Evolutionary conservation across 805 yeast species (phyloP).

Genomic region (Zygotorulaspora danielsina): DNA sequence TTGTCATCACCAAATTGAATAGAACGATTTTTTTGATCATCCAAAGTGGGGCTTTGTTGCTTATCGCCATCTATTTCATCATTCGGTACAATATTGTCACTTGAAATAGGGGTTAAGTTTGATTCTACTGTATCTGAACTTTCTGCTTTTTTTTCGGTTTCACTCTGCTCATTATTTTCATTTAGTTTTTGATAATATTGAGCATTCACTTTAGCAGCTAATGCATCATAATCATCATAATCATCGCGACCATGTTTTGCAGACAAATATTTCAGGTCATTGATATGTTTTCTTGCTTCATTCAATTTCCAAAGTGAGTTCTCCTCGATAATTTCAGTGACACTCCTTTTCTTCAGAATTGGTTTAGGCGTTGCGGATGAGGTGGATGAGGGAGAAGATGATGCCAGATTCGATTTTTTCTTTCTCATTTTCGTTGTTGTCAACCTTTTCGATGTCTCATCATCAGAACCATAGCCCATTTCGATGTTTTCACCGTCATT

Average conservation of each 20-base stretch:
- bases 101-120: background rate
- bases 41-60: background rate
- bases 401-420: constrained; percentile 10
- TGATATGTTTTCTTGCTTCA: constrained; percentile 62
- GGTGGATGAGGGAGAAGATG: constrained; percentile 17
- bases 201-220: constrained; percentile 38
- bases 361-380: constrained; percentile 55
- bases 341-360: constrained; percentile 80
- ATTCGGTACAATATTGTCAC: constrained; percentile 1
- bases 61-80: background rate
- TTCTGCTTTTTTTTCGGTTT: background rate
- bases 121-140: background rate
- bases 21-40: background rate
- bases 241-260: constrained; percentile 14
- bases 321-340: constrained; percentile 61
- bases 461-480: constrained; percentile 40
- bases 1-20: background rate
- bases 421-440: constrained; percentile 17
- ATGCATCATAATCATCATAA: constrained; percentile 34
- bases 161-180: background rate
- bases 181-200: constrained; percentile 25
- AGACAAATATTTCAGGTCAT: constrained; percentile 26
- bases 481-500: constrained; percentile 15
- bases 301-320: constrained; percentile 37
- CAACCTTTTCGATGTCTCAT: constrained; percentile 35